Conservation (phyloP, 495 filamentous ascomycete genomes). For the Margaritispora aquatica region DNA sequence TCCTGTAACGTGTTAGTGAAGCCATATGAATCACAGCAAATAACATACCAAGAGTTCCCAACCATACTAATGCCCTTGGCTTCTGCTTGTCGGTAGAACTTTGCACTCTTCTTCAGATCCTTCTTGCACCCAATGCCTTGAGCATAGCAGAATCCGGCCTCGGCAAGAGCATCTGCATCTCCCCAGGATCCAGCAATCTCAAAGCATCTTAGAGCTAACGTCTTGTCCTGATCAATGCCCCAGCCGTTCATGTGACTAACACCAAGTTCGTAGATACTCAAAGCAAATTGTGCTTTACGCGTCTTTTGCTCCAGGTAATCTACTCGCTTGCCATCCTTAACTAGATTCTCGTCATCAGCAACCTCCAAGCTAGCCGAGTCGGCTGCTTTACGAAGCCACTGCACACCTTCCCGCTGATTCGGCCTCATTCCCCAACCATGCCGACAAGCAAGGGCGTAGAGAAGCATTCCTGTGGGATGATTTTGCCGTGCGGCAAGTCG, state of each 20-base stretch:
- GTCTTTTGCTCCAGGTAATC: conserved; percentile 66
- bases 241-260: conserved; percentile 98
- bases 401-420: conserved; percentile 81
- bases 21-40: conserved; percentile 1
- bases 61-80: conserved; percentile 94
- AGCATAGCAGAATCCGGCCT: conserved; percentile 83
- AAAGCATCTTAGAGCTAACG: conserved; percentile 82
- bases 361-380: conserved; percentile 79
- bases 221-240: conserved; percentile 91
- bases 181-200: conserved; percentile 95
- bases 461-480: conserved; percentile 87
- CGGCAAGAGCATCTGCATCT: conserved; percentile 88
- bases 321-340: conserved; percentile 54
- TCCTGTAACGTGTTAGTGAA: conserved; percentile 46
- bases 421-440: conserved; percentile 97
- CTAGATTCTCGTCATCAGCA: conserved; percentile 65
- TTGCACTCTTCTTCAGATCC: conserved; percentile 89
- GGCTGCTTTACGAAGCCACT: conserved; percentile 85
- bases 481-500: conserved; percentile 80
- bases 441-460: conserved; percentile 93
- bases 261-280: conserved; percentile 92
- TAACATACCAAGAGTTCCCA: conserved; percentile 88
- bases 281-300: conserved; percentile 82
- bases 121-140: conserved; percentile 87
- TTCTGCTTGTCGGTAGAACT: conserved; percentile 85